These are phyloP conservation scores for Paramecium caudatum DNA, from an alignment of 73 alveolate species.

Conservation along the genomic window DNA sequence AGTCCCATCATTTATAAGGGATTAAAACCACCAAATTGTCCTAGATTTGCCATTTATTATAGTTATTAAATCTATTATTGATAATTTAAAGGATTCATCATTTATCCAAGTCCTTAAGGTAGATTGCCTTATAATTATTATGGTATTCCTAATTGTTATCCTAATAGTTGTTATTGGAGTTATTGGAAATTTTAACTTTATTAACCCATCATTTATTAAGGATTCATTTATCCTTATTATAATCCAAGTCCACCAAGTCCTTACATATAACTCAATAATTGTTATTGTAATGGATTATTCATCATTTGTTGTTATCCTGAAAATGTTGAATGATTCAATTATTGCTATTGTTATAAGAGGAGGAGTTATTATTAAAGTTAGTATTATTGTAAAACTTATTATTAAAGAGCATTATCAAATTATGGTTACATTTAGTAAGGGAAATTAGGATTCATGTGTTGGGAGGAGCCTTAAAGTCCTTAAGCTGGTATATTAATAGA, in stretches of 20 bases:
- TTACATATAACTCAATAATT: not conserved
- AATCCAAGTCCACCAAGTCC: not conserved
- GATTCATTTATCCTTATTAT: not conserved
- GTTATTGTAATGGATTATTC: not conserved
- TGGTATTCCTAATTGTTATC: not conserved
- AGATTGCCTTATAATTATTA: not conserved
- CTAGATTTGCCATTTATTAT: slow-evolving; percentile 17
- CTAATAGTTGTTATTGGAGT: not conserved
- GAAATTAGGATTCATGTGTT: not conserved
- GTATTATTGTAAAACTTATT: not conserved
- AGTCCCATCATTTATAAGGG: slow-evolving; percentile 51
- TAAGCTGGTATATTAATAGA: not conserved
- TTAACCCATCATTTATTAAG: not conserved
- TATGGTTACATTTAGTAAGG: slow-evolving; percentile 2
- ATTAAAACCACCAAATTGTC: not conserved
- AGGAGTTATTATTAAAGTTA: not conserved
- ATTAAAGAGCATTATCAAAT: not conserved
- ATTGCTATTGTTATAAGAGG: not conserved
- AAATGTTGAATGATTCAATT: not conserved
- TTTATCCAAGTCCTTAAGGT: not conserved
- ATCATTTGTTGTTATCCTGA: not conserved
- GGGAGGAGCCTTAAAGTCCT: not conserved
- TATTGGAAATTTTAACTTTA: slow-evolving; percentile 7
- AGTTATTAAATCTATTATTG: not conserved
- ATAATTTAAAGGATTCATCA: not conserved